These are phyloP conservation scores for Tolypocladium pustulatum DNA, from an alignment of 2,329 filamentous ascomycete genomes.

Conservation along the genomic window DNA sequence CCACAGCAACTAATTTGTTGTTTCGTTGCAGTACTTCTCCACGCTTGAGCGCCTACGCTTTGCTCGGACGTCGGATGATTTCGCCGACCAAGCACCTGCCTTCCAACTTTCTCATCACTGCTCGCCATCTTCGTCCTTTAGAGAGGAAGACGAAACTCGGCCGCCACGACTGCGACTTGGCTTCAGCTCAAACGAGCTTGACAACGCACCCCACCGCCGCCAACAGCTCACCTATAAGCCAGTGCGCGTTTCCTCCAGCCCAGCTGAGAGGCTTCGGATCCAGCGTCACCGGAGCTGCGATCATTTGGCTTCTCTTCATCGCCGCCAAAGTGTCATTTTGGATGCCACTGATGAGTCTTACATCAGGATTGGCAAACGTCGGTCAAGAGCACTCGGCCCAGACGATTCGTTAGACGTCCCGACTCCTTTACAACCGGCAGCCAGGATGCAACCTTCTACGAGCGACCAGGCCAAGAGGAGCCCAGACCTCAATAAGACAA, in stretches of 20 bases:
- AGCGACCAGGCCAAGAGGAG: slow-evolving; percentile 7
- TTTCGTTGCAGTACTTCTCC: slow-evolving; percentile 53
- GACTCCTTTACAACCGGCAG: not conserved
- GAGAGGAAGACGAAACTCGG: slow-evolving; percentile 1
- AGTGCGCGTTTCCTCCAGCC: not conserved
- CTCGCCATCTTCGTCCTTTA: slow-evolving; percentile 5
- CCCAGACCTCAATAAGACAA: slow-evolving; percentile 17
- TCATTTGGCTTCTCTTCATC: slow-evolving; percentile 43
- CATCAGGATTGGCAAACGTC: slow-evolving; percentile 14
- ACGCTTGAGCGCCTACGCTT: slow-evolving; percentile 60
- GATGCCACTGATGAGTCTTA: slow-evolving; percentile 16
- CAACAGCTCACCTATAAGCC: not conserved
- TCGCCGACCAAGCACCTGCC: slow-evolving; percentile 18
- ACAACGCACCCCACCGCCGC: slow-evolving; percentile 5
- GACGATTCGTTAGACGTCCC: not conserved
- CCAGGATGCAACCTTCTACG: slow-evolving; percentile 14
- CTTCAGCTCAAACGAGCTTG: slow-evolving; percentile 8
- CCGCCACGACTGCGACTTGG: slow-evolving; percentile 2
- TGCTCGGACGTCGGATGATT: slow-evolving; percentile 30
- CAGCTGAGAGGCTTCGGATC: slow-evolving; percentile 31
- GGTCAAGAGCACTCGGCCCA: slow-evolving; percentile 7
- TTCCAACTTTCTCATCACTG: slow-evolving; percentile 13
- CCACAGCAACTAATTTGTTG: not conserved
- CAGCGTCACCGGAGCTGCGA: slow-evolving; percentile 58
- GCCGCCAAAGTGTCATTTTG: slow-evolving; percentile 25